Evolutionary conservation across 345 rosid species (phyloP).

Genomic region (Citrus inodora): DNA sequence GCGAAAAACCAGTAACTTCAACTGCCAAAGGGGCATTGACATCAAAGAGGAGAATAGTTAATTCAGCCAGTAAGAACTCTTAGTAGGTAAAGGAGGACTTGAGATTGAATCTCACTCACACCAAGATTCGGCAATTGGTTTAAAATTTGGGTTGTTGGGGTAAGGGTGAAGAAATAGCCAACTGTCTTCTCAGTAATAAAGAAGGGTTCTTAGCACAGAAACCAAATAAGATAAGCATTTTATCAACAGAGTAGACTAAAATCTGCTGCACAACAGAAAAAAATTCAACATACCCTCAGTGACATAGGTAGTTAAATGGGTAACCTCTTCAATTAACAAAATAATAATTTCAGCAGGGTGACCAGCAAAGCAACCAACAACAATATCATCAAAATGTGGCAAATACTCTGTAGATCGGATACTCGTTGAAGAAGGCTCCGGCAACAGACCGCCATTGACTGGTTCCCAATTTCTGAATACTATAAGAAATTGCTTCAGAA

Average conservation of each 20-base stretch:
- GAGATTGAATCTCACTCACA: background rate
- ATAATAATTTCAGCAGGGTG: slow-evolving; percentile 63
- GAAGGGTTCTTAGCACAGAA: background rate
- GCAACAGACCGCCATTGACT: slow-evolving; percentile 33
- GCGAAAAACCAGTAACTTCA: background rate
- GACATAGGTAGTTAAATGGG: slow-evolving; percentile 37
- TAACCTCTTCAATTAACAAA: slow-evolving; percentile 48
- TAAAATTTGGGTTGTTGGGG: background rate
- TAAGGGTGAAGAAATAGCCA: background rate
- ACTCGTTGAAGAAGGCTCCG: slow-evolving; percentile 34
- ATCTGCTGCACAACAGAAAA: background rate
- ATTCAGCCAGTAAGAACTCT: background rate
- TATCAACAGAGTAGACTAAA: slow-evolving; percentile 3
- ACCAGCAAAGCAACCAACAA: slow-evolving; percentile 59
- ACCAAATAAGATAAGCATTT: background rate
- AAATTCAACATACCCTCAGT: slow-evolving; percentile 48
- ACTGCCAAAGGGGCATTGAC: background rate
- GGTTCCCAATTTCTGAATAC: slow-evolving; percentile 68
- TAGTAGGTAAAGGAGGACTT: background rate
- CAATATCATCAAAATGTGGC: slow-evolving; percentile 21
- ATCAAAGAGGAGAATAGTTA: background rate
- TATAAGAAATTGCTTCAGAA: slow-evolving; percentile 55
- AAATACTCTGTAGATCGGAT: slow-evolving; percentile 32
- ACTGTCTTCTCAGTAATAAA: background rate
- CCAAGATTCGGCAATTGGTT: background rate